Evolutionary conservation across 2,329 filamentous ascomycete species (phyloP), one percentile per base, ranked within the genome.

Genomic region (Mycosphaerella sp.): DNA sequence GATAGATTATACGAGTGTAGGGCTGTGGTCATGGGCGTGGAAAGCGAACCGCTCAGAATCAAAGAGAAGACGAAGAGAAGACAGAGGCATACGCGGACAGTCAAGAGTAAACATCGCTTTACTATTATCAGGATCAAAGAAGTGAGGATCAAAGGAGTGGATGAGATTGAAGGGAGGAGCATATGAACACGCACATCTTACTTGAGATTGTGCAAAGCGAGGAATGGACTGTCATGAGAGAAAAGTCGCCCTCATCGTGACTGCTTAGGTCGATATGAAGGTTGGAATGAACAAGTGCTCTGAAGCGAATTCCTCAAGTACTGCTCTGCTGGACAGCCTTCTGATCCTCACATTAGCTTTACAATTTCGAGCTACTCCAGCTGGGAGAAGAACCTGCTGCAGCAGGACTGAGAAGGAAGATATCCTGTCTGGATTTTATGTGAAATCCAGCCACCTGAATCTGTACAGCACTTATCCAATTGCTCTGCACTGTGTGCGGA

Each of bases 101-200:
- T 93, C 8, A 85, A 80, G 75, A 96, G 89, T 77, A 96, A 98
- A 80, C 89, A 95, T 69, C 80, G 82, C 66, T 95, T 87, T 72
- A 98, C 93, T 2, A 81, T 95, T 21, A 68, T 98, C 72, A 80
- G 84, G 67, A 86, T 98, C 60, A 86, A 86, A 68, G 88, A 97
- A 73, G 69, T 97, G 59, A 85, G 80, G 68, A 78, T 95, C 4
- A 80, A 77, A 71, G 74, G 72, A 26, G 58, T 78, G 56, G 80
- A 82, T 48, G 76, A 81, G 68, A 70, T 82, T 66, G 74, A 73
- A 55, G 72, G 48, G 34, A 38, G 34, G 10, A 10, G 34, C 6
- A n/a, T n/a, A 9, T 38, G 12, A n/a, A n/a, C 10, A 38, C 6
- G 34, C 34, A 38, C 34, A 38, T 11, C 10, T 9, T 11, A n/a